Evolutionary conservation across 129 eudicot species (phyloP).

Genomic region (Artemisia tridentata): DNA sequence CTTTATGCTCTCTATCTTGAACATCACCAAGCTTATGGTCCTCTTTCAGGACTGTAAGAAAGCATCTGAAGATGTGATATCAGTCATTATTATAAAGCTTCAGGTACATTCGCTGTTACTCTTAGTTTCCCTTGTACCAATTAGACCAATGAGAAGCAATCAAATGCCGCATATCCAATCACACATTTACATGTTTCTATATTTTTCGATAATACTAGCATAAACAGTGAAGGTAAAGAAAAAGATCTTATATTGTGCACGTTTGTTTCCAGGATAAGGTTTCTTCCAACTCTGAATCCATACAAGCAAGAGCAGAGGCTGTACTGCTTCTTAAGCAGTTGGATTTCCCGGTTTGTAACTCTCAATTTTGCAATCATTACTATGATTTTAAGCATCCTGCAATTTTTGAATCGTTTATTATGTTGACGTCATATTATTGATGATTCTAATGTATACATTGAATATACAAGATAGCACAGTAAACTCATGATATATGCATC

Average conservation of each 20-base stretch:
- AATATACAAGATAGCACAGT: conserved; percentile 17
- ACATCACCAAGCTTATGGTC: conserved; percentile 75
- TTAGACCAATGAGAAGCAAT: not conserved
- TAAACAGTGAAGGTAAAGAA: conserved; percentile 13
- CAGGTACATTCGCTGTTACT: conserved; percentile 46
- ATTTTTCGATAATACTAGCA: not conserved
- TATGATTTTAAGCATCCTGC: conserved; percentile 16
- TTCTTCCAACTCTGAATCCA: conserved; percentile 91
- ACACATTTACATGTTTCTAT: not conserved
- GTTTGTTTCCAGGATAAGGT: conserved; percentile 67
- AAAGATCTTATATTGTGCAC: conserved; percentile 13
- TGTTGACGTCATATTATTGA: conserved; percentile 6
- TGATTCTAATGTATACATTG: not conserved
- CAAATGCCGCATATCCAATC: not conserved
- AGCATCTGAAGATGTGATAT: conserved; percentile 81
- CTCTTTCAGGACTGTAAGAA: conserved; percentile 90
- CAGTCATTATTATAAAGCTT: conserved; percentile 59
- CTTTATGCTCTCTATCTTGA: conserved; percentile 19
- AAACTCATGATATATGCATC: conserved; percentile 15
- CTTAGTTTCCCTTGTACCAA: not conserved
- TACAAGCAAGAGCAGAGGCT: conserved; percentile 98
- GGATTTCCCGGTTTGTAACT: conserved; percentile 78
- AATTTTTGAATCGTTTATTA: not conserved
- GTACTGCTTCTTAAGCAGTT: conserved; percentile 92
- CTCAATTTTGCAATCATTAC: not conserved